Conservation (phyloP, 179 eudicot species). For the Silene vulgaris region DNA sequence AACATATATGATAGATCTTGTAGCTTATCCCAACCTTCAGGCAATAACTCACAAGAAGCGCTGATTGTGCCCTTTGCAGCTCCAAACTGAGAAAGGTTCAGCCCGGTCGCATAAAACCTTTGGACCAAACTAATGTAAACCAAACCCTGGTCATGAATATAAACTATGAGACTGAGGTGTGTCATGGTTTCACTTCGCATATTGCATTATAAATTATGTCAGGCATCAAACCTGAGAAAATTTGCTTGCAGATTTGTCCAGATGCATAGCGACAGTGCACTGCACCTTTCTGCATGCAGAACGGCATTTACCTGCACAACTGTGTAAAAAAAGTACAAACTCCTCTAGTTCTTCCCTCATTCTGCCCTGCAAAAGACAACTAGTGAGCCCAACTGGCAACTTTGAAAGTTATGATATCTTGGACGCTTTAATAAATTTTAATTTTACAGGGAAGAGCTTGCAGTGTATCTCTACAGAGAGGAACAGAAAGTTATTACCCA, state of each 20-base stretch:
- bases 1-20: slow-evolving; percentile 35
- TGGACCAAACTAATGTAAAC: slow-evolving; percentile 36
- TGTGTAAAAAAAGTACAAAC: slow-evolving; percentile 53
- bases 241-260: slow-evolving; percentile 40
- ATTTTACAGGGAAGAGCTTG: not conserved
- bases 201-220: not conserved
- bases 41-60: slow-evolving; percentile 24
- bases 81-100: slow-evolving; percentile 36
- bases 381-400: slow-evolving; percentile 16
- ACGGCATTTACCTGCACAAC: slow-evolving; percentile 59
- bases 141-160: slow-evolving; percentile 39
- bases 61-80: slow-evolving; percentile 20
- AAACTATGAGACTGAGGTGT: not conserved
- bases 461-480: not conserved
- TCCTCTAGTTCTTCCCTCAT: slow-evolving; percentile 33
- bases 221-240: slow-evolving; percentile 45
- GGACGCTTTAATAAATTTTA: not conserved
- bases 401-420: not conserved
- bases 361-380: slow-evolving; percentile 45
- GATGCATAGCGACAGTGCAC: slow-evolving; percentile 41
- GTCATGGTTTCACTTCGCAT: not conserved
- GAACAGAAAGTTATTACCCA: not conserved
- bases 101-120: slow-evolving; percentile 57
- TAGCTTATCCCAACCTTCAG: slow-evolving; percentile 36
- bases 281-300: slow-evolving; percentile 34